Evolutionary conservation across 2,329 filamentous ascomycete genomes (phyloP).

Genomic region (Diaporthe vexans): DNA sequence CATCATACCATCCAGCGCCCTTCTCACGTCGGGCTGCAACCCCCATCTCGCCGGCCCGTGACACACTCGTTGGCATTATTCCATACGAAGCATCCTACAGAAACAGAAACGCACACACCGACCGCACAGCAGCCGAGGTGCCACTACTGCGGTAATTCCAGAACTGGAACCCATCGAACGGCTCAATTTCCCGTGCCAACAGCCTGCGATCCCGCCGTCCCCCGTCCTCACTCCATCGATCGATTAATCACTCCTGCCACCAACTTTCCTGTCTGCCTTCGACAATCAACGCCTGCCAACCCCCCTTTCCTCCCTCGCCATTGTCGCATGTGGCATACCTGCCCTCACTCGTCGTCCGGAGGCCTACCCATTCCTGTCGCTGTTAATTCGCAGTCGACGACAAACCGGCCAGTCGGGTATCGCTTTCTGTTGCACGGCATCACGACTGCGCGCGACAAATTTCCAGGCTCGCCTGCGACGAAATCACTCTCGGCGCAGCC

Average conservation of each 20-base stretch:
- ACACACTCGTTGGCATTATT: constrained; percentile 16
- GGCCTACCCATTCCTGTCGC: constrained; percentile 6
- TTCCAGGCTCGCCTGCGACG: constrained; percentile 34
- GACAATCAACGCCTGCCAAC: constrained; percentile 27
- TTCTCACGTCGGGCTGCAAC: constrained; percentile 6
- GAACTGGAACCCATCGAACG: constrained; percentile 39
- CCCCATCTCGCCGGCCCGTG: not conserved
- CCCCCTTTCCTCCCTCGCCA: constrained; percentile 6
- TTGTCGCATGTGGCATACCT: constrained; percentile 32
- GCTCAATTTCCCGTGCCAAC: constrained; percentile 41
- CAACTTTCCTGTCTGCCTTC: constrained; percentile 29
- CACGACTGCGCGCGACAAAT: constrained; percentile 34
- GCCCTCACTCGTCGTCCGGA: constrained; percentile 11
- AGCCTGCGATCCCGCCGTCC: constrained; percentile 30
- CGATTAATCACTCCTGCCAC: constrained; percentile 25
- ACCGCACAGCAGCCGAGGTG: constrained; percentile 36
- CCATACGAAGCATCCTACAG: constrained; percentile 31
- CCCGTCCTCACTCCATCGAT: constrained; percentile 26
- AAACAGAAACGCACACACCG: constrained; percentile 25
- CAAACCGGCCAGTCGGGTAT: constrained; percentile 9
- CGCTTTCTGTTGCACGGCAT: constrained; percentile 34
- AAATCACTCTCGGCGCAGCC: constrained; percentile 15
- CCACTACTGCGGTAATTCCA: constrained; percentile 42
- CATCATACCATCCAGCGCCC: constrained; percentile 20
- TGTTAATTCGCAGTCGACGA: constrained; percentile 20